Base-by-base conservation (phyloP, 164 flowering plant species). In the Umbellularia californica region DNA sequence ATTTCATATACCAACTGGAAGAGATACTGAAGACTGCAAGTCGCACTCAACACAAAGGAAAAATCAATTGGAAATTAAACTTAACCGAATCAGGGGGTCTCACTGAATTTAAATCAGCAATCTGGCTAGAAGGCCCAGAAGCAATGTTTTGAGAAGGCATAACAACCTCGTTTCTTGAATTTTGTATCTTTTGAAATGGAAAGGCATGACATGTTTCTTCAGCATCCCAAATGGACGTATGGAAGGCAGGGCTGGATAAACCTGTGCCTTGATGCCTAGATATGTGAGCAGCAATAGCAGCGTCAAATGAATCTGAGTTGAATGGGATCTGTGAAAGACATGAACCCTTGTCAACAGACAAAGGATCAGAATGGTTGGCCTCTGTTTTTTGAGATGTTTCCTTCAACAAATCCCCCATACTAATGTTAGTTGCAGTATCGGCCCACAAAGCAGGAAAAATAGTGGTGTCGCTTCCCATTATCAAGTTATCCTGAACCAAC, bases 171-270 rank as follows among this genome's bases (percentile, higher is more conserved):
- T 76, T 65, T 69, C 52, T 64, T 22, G 60, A 67, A 69, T 71
- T 41, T 50, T 74, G 60, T 50, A 78, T 80, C 78, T 85, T 92
- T 74, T 82, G 85, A 78, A 95, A 90, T 63, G 89, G 81, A 82
- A 95, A 95, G 47, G 88, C 98, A 86, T 95, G 98, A 76, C 99
- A 90, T 68, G 98, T 90, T 83, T 93, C 97, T 81, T 95, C 99
- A 76, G 88, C 96, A 86, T 92, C 97, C 96, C 89, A 95, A 35
- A 95, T 89, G 70, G 97, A 93, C 74, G 79, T 75, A 81, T 83
- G 83, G 47, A 88, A 78, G 35, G 80, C 74, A 64, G 81, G 75
- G 66, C 72, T 79, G 22, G 60, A 19, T 55, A 55, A 14, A 55
- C 60, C 20, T 13, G 4, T 55, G 60, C 6, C 60, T 55, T 55